These are phyloP conservation scores for Penicilliopsis zonata DNA, from an alignment of 495 filamentous ascomycete species.

Conservation along the genomic window DNA sequence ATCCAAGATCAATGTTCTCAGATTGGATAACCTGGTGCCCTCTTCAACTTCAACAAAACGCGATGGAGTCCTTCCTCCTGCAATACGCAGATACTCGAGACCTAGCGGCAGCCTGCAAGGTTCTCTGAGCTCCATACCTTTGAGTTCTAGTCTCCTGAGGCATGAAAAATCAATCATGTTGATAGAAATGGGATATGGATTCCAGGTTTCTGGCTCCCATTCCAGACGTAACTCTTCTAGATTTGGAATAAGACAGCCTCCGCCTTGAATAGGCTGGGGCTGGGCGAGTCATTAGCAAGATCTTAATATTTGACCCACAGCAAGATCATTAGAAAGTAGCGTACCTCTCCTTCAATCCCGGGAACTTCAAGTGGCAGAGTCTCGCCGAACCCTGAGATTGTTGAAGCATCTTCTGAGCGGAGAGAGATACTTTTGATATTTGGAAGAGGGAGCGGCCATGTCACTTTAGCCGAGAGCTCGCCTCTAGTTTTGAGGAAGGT, in stretches of 20 bases:
- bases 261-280: too few relatives aligned
- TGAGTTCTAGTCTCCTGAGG: constrained; percentile 16
- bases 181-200: constrained; percentile 9
- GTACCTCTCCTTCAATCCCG: too few relatives aligned
- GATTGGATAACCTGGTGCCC: constrained; percentile 11
- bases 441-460: constrained; percentile 19
- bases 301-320: too few relatives aligned
- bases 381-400: background rate
- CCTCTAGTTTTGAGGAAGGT: constrained; percentile 19
- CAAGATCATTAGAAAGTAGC: too few relatives aligned
- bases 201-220: constrained; percentile 12
- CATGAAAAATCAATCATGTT: constrained; percentile 7
- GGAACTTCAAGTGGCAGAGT: too few relatives aligned
- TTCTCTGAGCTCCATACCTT: constrained; percentile 9
- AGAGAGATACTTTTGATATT: constrained; percentile 25
- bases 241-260: constrained; percentile 20
- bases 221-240: constrained; percentile 25
- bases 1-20: constrained; percentile 20
- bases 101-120: constrained; percentile 16
- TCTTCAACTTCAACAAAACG: constrained; percentile 5
- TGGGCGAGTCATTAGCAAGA: too few relatives aligned
- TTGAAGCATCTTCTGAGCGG: constrained; percentile 6
- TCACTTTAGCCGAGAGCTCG: constrained; percentile 5
- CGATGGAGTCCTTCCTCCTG: constrained; percentile 11
- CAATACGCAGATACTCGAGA: constrained; percentile 20